Base-by-base conservation (phyloP, 2,329 filamentous ascomycete genomes). In the Raffaelea arxii region DNA sequence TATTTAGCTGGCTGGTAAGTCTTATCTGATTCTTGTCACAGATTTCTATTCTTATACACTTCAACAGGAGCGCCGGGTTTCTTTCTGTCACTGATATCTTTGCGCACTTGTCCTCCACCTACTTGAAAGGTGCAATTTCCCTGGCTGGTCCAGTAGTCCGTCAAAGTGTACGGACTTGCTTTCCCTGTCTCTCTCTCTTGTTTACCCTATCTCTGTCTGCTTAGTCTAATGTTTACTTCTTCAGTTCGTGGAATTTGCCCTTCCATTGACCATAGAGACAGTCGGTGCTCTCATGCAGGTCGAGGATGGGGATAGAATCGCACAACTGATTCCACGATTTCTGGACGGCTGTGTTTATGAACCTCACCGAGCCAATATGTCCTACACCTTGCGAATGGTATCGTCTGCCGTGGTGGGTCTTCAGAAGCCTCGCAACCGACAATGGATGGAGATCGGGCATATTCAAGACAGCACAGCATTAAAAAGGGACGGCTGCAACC, bases 61-160 rank as follows among this genome's bases (percentile, higher is more conserved):
- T 6, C 22, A n/a, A 6, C 18, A 38, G 39, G 49, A 51, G 49
- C 30, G 41, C 41, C 32, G 49, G 49, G n/a, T 45, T 43, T 27
- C 16, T 36, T 19, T 18, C 40, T 16, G 22, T 41, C 2, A 41
- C 21, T 7, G 49, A 51, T 22, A 19, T 51, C 7, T 47, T 51
- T 35, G 36, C 25, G n/a, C 36, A 44, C 24, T 19, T 39, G n/a
- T 32, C 32, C 6, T 24, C 37, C 2, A 25, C 46, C 19, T 44
- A 38, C 21, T 23, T 51, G 7, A 39, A 36, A 14, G 49, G 46
- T 2, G 18, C 49, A 4, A 45, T 51, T 7, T 46, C 25, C 24
- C 19, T 51, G 5, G 18, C 43, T 14, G 47, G 46, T n/a, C 25
- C 43, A 32, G 47, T 44, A 10, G 40, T 24, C 39, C 21, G 32